Conservation (phyloP, 2,329 filamentous ascomycete species). For the Taxawa tesnikishii region DNA sequence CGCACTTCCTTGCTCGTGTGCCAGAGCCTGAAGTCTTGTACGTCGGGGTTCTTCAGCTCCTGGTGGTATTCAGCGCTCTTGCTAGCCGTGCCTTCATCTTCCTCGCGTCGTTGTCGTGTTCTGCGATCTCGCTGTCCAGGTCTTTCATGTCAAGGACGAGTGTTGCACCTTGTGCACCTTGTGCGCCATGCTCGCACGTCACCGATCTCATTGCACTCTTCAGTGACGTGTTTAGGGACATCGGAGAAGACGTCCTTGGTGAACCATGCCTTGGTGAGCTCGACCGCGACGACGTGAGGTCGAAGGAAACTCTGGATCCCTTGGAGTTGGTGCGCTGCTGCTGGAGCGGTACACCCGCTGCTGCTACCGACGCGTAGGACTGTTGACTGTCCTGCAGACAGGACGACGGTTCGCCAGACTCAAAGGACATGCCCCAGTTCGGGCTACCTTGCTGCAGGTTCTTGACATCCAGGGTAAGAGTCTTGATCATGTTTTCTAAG, state of each 20-base stretch:
- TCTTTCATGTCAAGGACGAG: constrained; percentile 2
- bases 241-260: not conserved
- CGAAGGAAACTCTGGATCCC: not conserved
- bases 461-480: no score
- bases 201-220: constrained; percentile 1
- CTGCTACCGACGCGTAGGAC: constrained; percentile 3
- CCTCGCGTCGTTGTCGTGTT: not conserved
- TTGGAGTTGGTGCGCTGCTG: not conserved
- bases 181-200: no score
- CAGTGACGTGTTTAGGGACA: constrained; percentile 1
- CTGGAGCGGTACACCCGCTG: not conserved
- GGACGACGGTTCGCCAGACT: not conserved
- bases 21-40: no score
- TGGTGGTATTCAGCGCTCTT: constrained; percentile 2
- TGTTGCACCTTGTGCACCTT: constrained; percentile 1
- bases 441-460: no score
- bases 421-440: no score
- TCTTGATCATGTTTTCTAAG: constrained; percentile 2
- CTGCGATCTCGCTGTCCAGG: constrained; percentile 1
- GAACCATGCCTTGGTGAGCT: no score
- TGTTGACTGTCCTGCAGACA: not conserved
- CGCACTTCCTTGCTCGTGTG: constrained; percentile 5
- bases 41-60: not conserved
- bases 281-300: no score
- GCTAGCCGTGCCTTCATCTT: not conserved